These are phyloP conservation scores for Monosporozyma servazzii DNA, from an alignment of 805 yeast genomes.

Conservation along the genomic window DNA sequence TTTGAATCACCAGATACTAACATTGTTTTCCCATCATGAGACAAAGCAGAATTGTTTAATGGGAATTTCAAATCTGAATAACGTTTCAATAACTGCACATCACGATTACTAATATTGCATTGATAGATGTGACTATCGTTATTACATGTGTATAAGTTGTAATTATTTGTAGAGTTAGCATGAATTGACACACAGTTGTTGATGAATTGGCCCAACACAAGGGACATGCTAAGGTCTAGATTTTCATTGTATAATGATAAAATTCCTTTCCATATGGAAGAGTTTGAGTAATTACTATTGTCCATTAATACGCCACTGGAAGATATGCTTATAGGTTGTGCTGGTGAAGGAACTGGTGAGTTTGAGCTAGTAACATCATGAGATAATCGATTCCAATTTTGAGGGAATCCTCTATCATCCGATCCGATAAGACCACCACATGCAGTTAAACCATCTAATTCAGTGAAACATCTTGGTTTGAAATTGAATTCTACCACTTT, in stretches of 20 bases:
- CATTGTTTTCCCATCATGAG: constrained; percentile 51
- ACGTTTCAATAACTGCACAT: constrained; percentile 35
- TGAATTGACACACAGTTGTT: constrained; percentile 66
- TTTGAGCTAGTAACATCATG: constrained; percentile 5
- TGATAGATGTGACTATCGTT: constrained; percentile 69
- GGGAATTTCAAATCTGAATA: constrained; percentile 51
- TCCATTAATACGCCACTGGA: constrained; percentile 22
- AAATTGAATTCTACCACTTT: constrained; percentile 45
- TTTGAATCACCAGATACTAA: constrained; percentile 74
- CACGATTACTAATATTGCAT: constrained; percentile 46
- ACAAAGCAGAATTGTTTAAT: constrained; percentile 62
- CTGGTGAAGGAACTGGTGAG: constrained; percentile 9
- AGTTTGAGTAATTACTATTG: constrained; percentile 25
- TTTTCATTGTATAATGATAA: constrained; percentile 36
- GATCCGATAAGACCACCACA: constrained; percentile 44
- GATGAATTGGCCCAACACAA: constrained; percentile 68
- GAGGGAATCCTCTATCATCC: constrained; percentile 26
- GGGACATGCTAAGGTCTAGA: constrained; percentile 39
- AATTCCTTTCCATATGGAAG: constrained; percentile 44
- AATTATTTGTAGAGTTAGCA: constrained; percentile 36
- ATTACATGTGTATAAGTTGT: constrained; percentile 64
- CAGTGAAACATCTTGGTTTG: constrained; percentile 63
- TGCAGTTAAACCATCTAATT: constrained; percentile 42
- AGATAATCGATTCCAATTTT: constrained; percentile 20
- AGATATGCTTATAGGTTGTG: constrained; percentile 24